Base-by-base conservation (phyloP, 345 rosid species). In the Dovyalis caffra region DNA sequence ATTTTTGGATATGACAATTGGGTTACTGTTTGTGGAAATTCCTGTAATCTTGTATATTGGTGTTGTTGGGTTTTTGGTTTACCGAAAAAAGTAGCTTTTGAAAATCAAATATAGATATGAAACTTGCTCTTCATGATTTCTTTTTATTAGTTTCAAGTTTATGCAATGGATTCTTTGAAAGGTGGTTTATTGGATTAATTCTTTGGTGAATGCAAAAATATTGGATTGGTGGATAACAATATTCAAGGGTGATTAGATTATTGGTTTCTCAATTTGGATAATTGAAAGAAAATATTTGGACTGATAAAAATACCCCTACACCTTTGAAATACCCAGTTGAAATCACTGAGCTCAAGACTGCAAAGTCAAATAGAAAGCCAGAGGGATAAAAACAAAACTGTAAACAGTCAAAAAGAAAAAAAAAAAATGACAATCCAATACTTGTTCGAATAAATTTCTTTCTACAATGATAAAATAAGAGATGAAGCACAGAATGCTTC, bases 21-120 rank as follows among this genome's bases (percentile, higher is more conserved):
- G 99, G 47, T 78, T 95, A 32, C 65, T 93, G 61, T 91, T 95
- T 76, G 81, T 85, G 35, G 98, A 91, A 18, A 60, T 91, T 62
- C 90, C 90, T 4, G 86, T 83, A 32, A 53, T 90, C 37, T 70
- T 91, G 80, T 98, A 95, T 86, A 75, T 91, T 75, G 85, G 91
- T 38, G 94, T 89, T 3, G 87, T 72, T 57, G 94, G 92, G 69
- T 91, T 90, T 84, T 86, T 93, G 85, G 83, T 87, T 74, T 86
- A 85, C 83, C 87, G 90, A 77, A 91, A 95, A 72, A 85, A 81
- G 75, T 93, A 91, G 81, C 84, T 92, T 67, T 74, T 88, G 43
- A 78, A 74, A 72, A 80, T 85, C 56, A 83, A 77, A 53, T 83
- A 85, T 67, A 71, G 78, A 74, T 84, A 83, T 81, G 85, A 83